Conservation (phyloP, 257 asterid genomes). For the Sherardia arvensis region DNA sequence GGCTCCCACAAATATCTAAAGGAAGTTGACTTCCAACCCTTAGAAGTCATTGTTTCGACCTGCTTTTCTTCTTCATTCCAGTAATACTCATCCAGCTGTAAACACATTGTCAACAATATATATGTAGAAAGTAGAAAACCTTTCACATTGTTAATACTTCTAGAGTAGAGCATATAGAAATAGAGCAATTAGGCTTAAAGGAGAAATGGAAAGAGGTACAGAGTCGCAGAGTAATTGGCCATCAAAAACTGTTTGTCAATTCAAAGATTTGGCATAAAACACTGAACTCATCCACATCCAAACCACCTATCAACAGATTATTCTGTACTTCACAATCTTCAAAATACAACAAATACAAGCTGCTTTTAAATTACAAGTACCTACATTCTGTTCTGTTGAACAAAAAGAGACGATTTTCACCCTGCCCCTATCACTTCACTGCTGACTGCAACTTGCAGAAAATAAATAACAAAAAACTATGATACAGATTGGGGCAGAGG, state of each 20-base stretch:
- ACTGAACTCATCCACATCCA: constrained; percentile 17
- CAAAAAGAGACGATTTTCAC: constrained; percentile 27
- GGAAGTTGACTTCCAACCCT: not conserved
- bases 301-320: constrained; percentile 34
- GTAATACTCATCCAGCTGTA: not conserved
- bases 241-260: not conserved
- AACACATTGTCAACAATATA: not conserved
- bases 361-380: constrained; percentile 46
- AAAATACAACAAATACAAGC: constrained; percentile 77
- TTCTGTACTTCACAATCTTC: constrained; percentile 53
- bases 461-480: constrained; percentile 24
- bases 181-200: not conserved
- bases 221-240: not conserved
- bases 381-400: constrained; percentile 33
- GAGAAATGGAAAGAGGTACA: not conserved
- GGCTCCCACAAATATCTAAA: not conserved
- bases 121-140: not conserved
- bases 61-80: not conserved
- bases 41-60: not conserved
- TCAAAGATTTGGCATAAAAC: not conserved
- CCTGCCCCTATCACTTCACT: constrained; percentile 40
- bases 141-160: too few species aligned
- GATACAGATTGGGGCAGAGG: constrained; percentile 43
- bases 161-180: too few species aligned
- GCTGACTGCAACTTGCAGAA: constrained; percentile 32